Conservation (phyloP, 2,329 filamentous ascomycete genomes). For the Ophidiomyces ophidiicola region DNA sequence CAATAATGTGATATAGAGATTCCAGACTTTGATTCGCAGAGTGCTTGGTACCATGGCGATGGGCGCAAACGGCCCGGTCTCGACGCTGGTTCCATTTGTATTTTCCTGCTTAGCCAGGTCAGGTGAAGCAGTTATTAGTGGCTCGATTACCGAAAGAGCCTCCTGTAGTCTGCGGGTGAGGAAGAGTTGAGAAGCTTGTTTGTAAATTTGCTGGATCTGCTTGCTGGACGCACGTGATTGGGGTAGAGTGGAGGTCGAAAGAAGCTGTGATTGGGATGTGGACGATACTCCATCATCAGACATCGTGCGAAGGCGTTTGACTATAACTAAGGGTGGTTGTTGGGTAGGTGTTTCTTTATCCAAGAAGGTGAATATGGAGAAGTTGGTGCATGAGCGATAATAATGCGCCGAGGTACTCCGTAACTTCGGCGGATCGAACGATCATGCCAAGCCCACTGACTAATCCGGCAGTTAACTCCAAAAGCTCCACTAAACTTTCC, state of each 20-base stretch:
- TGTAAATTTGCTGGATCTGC: slow-evolving; percentile 80
- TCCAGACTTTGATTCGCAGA: slow-evolving; percentile 92
- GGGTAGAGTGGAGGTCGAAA: slow-evolving; percentile 58
- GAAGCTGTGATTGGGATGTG: slow-evolving; percentile 40
- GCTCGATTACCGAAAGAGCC: slow-evolving; percentile 70
- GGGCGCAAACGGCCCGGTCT: slow-evolving; percentile 49
- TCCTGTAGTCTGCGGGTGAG: slow-evolving; percentile 87
- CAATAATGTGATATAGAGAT: slow-evolving; percentile 83
- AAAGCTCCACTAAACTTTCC: too few species aligned
- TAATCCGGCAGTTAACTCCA: too few species aligned
- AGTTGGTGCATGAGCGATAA: too few species aligned
- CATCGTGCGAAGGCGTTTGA: slow-evolving; percentile 5
- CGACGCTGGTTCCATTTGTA: slow-evolving; percentile 37
- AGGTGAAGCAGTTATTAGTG: slow-evolving; percentile 55
- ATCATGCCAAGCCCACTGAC: too few species aligned
- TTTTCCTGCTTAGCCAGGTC: slow-evolving; percentile 24
- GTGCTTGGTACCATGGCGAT: slow-evolving; percentile 68
- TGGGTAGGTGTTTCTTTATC: too few species aligned
- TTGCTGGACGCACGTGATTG: slow-evolving; percentile 44
- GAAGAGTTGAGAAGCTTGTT: slow-evolving; percentile 86
- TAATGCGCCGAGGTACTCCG: too few species aligned
- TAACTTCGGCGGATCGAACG: too few species aligned
- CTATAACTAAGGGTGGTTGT: neutral
- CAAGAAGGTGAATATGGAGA: too few species aligned
- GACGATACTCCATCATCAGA: slow-evolving; percentile 23